Evolutionary conservation across 352 stramenopile genomes (phyloP).

Genomic region (Globisporangium sylvaticum): DNA sequence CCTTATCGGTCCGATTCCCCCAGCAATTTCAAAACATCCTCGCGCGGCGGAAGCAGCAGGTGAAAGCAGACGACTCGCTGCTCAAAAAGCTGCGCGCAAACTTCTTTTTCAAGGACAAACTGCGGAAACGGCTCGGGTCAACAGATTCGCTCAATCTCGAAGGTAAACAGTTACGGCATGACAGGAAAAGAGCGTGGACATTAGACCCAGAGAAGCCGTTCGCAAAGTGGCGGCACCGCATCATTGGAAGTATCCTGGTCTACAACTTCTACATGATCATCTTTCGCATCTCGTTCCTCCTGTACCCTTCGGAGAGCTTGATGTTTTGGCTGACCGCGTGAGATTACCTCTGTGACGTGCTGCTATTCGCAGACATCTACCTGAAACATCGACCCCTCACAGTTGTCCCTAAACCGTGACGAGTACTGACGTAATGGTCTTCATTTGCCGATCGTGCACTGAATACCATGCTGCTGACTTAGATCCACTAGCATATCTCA

Average conservation of each 20-base stretch:
- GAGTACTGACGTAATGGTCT: too few relatives aligned
- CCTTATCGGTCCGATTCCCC: conserved; percentile 36
- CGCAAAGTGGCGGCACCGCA: conserved; percentile 52
- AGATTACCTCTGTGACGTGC: conserved; percentile 33
- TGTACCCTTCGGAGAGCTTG: conserved; percentile 18
- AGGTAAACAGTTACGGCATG: conserved; percentile 20
- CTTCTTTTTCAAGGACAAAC: conserved; percentile 54
- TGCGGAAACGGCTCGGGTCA: conserved; percentile 38
- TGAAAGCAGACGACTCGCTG: conserved; percentile 15
- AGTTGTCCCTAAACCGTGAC: too few relatives aligned
- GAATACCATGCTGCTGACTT: too few relatives aligned
- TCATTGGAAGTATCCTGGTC: conserved; percentile 41
- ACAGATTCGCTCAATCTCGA: conserved; percentile 40
- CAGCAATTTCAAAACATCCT: conserved; percentile 29
- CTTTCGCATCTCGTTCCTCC: conserved; percentile 46
- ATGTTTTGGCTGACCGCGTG: conserved; percentile 30
- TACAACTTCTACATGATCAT: conserved; percentile 56
- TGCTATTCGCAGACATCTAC: conserved; percentile 37
- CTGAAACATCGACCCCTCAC: too few relatives aligned
- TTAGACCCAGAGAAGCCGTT: conserved; percentile 45
- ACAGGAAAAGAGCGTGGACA: conserved; percentile 17
- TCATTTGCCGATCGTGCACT: too few relatives aligned
- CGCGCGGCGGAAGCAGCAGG: conserved; percentile 14
- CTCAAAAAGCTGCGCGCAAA: conserved; percentile 32
- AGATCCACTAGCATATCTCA: too few relatives aligned